Evolutionary conservation across 164 flowering plant species (phyloP), one percentile per base, ranked within the genome.

Genomic region (Dillenia turbinata): DNA sequence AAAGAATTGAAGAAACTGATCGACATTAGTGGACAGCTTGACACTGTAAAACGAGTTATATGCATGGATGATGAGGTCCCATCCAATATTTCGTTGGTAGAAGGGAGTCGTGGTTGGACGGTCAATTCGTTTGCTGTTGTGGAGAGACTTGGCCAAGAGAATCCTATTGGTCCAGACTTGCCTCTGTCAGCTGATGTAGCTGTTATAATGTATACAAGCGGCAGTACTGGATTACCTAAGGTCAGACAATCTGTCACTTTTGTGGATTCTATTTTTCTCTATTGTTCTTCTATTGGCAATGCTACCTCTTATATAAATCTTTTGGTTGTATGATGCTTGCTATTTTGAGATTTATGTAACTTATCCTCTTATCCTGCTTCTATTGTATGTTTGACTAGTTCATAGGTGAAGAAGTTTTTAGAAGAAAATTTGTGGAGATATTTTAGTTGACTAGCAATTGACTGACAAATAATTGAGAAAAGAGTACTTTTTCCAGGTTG

Each of bases 221-320:
- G 98, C 48, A 93, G 98, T 78, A 94, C 99, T 60, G 99, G 99
- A 50, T 64, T 91, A 81, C 99, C 99, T 10, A 94, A 94, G 96
- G 99, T 94, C 65, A 56, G 87, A 71, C 7, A 33, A 33, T 33
- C 40, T 4, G 5, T 33, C 4, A 33, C 7, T 33, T 33, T 33
- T 4, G 40, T 33, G 6, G 49, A 55, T 64, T 56, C 51, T 56
- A 5, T 49, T 8, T 10, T 17, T 17, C 26, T 43, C n/a, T 47
- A 47, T 26, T 33, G 40, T 33, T 4, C 40, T 33, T 33, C 40
- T 0, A 33, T 33, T 33, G 40, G 5, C 40, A 33, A 33, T 33
- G 40, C 40, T 33, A 33, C 6, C 40, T 33, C 40, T 33, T 33
- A 33, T 33, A 4, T 33, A 33, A 33, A 33, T 33, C 40, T 33